Percentiles rank a stretch among this genome's conserved stretches.
phyloP scores from a whole-genome alignment of 1,284 basidiomycete species.

The Veloboletus limbatus region DNA sequence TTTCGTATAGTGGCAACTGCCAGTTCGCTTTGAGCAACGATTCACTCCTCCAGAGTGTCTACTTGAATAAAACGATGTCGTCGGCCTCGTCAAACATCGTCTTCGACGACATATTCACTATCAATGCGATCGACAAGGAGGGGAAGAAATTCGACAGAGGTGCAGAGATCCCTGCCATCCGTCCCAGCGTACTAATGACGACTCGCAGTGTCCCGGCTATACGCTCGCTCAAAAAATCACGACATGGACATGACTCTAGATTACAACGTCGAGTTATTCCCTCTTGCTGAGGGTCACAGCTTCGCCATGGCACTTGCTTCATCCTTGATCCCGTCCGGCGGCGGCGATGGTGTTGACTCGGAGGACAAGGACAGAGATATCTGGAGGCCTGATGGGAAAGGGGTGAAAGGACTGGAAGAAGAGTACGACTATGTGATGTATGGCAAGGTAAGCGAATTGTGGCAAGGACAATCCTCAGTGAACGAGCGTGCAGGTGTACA shows the following conservation, averaged over 20 bases:
- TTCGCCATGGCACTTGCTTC: constrained; percentile 87
- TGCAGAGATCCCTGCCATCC: constrained; percentile 35
- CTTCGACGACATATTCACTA: constrained; percentile 89
- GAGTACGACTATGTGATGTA: constrained; percentile 99
- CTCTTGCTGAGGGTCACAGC: constrained; percentile 64
- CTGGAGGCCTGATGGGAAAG: constrained; percentile 89
- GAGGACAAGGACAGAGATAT: constrained; percentile 75
- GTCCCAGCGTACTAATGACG: constrained; percentile 1
- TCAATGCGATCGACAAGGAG: constrained; percentile 83
- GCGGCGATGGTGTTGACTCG: constrained; percentile 43
- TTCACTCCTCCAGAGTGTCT: no score
- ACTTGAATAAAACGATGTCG: constrained; percentile 45
- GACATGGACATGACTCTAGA: constrained; percentile 89
- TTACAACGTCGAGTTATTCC: constrained; percentile 87
- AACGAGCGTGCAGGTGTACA: constrained; percentile 75
- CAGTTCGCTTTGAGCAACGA: no score
- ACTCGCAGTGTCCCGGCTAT: constrained; percentile 72
- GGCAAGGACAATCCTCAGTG: constrained; percentile 6
- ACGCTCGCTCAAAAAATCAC: constrained; percentile 82
- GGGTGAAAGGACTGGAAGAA: constrained; percentile 84
- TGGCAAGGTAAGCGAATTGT: constrained; percentile 72
- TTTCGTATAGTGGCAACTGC: no score
- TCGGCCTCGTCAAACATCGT: constrained; percentile 69
- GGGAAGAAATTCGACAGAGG: constrained; percentile 98
- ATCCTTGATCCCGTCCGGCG: constrained; percentile 68